Percentiles rank a stretch among this genome's conserved stretches.
Evolutionary conservation across 306 rosid genomes (phyloP).

Genomic region (Cicer arietinum): DNA sequence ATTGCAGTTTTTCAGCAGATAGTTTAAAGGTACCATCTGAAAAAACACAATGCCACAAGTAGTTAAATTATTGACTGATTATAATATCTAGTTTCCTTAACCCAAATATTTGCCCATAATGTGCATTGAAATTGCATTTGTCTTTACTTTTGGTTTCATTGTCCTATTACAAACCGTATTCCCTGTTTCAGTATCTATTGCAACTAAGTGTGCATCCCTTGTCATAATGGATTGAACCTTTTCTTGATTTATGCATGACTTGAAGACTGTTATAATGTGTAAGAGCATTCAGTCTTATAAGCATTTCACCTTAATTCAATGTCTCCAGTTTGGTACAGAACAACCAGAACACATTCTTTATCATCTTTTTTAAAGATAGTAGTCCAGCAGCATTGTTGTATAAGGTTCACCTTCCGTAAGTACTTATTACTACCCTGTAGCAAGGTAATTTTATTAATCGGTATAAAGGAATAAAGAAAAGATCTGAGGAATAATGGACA

Average conservation of each 20-base stretch:
- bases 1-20: constrained; percentile 47
- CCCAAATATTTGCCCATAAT: constrained; percentile 63
- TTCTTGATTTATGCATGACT: constrained; percentile 16
- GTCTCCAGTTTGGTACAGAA: constrained; percentile 75
- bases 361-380: constrained; percentile 66
- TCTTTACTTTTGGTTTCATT: constrained; percentile 52
- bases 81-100: constrained; percentile 40
- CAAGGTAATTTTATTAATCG: constrained; percentile 41
- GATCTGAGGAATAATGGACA: constrained; percentile 39
- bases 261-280: constrained; percentile 4
- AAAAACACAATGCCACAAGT: constrained; percentile 41
- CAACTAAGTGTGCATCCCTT: constrained; percentile 57
- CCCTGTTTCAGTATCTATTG: constrained; percentile 59
- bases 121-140: constrained; percentile 67
- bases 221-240: constrained; percentile 45
- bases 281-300: constrained; percentile 25
- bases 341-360: constrained; percentile 60
- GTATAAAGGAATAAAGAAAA: constrained; percentile 38
- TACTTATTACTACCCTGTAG: constrained; percentile 65
- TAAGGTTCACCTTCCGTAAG: constrained; percentile 63
- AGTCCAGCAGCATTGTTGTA: constrained; percentile 78
- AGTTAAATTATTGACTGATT: constrained; percentile 15
- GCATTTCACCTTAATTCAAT: constrained; percentile 80
- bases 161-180: constrained; percentile 56
- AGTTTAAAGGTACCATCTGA: constrained; percentile 62